These are phyloP conservation scores for Oryza glumipatula DNA, from an alignment of 176 grass and related monocot genomes.

Conservation along the genomic window DNA sequence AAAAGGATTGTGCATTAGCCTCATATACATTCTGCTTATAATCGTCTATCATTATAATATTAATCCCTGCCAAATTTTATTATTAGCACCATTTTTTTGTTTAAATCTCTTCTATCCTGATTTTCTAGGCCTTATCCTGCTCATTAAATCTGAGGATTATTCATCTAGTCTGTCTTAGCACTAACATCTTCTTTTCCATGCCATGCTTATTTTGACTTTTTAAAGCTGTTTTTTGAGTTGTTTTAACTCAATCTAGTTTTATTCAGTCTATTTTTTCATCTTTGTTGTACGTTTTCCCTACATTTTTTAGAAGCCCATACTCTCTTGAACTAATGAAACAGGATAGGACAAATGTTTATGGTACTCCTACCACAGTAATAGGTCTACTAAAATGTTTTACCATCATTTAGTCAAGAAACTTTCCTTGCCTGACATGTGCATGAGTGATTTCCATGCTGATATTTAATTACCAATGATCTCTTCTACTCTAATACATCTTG, in stretches of 20 bases:
- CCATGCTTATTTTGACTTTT: neutral
- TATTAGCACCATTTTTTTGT: constrained; percentile 6
- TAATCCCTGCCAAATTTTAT: constrained; percentile 19
- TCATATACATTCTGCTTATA: constrained; percentile 12
- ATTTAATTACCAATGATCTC: constrained; percentile 34
- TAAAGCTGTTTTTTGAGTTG: neutral
- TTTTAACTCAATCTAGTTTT: neutral
- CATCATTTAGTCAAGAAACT: neutral
- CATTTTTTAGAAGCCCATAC: neutral
- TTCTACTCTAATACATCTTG: constrained; percentile 46
- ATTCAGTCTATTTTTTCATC: neutral
- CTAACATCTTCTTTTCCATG: constrained; percentile 6
- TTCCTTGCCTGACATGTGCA: neutral
- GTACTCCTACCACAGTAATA: neutral
- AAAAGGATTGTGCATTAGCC: constrained; percentile 16
- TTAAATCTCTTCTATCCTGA: neutral
- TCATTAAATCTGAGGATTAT: constrained; percentile 12
- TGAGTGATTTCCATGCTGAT: neutral
- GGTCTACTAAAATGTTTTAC: constrained; percentile 10
- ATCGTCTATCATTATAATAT: constrained; percentile 18
- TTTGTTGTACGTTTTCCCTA: neutral
- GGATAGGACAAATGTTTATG: neutral
- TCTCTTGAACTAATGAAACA: neutral
- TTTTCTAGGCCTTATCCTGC: constrained; percentile 3
- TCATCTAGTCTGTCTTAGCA: neutral